A percentile compares a stretch with the other conserved stretches of the same genome.
Conservation (phyloP, 345 rosid species). For the Fremontodendron californicum region DNA sequence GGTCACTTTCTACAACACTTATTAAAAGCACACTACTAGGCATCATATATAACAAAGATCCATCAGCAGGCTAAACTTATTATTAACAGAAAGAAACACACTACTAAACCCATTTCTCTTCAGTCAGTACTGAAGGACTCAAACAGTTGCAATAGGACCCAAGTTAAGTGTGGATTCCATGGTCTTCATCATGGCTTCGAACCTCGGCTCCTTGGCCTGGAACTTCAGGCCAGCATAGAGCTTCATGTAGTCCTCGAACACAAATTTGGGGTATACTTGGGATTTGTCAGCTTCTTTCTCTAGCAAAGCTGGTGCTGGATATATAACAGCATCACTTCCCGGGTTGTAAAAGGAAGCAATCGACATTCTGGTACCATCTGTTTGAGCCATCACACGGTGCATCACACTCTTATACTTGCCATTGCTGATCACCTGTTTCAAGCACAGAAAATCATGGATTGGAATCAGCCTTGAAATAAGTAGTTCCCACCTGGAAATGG, state of each 20-base stretch:
- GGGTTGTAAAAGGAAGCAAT: conserved; percentile 93
- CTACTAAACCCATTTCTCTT: neutral
- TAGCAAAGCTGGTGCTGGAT: conserved; percentile 58
- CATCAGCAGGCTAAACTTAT: neutral
- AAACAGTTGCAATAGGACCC: conserved; percentile 43
- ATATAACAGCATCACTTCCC: conserved; percentile 69
- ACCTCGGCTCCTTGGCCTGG: conserved; percentile 85
- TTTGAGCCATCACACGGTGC: conserved; percentile 75
- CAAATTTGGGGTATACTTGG: conserved; percentile 60
- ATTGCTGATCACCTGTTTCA: conserved; percentile 67
- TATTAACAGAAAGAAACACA: neutral
- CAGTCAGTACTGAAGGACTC: neutral
- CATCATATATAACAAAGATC: too few species aligned
- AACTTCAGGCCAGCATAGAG: conserved; percentile 73
- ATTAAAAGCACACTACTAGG: too few species aligned
- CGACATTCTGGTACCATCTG: conserved; percentile 82
- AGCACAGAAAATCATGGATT: neutral
- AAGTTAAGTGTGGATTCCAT: conserved; percentile 22
- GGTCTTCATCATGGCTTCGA: conserved; percentile 78
- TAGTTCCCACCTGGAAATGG: neutral
- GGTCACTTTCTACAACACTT: too few species aligned
- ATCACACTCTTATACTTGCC: conserved; percentile 85
- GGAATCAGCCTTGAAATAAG: neutral
- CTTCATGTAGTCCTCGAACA: conserved; percentile 90
- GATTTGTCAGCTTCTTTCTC: conserved; percentile 38